A percentile compares a stretch with the other conserved stretches of the same genome.
phyloP scores from a whole-genome alignment of 2,329 filamentous ascomycete species.

The Coniochaeta sp. region DNA sequence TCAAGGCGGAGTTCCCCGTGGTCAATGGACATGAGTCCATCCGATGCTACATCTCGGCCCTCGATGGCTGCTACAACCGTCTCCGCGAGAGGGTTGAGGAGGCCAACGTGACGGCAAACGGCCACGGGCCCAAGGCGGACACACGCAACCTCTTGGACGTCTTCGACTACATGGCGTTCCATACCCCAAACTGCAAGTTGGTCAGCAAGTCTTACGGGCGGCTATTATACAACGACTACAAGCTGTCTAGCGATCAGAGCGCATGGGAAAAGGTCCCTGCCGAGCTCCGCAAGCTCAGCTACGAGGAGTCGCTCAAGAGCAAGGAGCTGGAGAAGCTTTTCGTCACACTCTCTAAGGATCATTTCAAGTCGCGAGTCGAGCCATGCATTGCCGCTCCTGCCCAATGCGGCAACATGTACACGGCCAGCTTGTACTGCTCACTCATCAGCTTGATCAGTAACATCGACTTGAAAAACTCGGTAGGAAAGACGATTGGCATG shows the following conservation, averaged over 20 bases:
- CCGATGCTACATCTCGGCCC: constrained; percentile 73
- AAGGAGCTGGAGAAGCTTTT: background rate
- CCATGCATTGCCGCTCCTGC: background rate
- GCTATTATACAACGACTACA: background rate
- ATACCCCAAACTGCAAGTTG: background rate
- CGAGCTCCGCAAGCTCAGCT: background rate
- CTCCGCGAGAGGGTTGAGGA: constrained; percentile 68
- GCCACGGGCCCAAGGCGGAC: constrained; percentile 1
- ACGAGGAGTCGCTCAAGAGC: background rate
- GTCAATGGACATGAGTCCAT: constrained; percentile 79
- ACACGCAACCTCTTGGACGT: background rate
- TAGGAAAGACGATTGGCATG: background rate
- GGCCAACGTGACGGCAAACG: constrained; percentile 11
- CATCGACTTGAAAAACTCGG: background rate
- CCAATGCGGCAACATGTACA: background rate
- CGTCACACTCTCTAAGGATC: background rate
- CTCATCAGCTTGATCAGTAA: background rate
- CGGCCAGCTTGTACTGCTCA: background rate
- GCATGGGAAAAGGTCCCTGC: background rate
- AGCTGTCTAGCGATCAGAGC: background rate
- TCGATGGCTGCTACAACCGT: constrained; percentile 74
- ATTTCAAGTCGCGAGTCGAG: background rate
- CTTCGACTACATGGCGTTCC: background rate
- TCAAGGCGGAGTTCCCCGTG: constrained; percentile 80
- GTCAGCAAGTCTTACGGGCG: background rate